These are phyloP conservation scores for Immersiella caudata DNA, from an alignment of 495 filamentous ascomycete genomes.

Conservation along the genomic window DNA sequence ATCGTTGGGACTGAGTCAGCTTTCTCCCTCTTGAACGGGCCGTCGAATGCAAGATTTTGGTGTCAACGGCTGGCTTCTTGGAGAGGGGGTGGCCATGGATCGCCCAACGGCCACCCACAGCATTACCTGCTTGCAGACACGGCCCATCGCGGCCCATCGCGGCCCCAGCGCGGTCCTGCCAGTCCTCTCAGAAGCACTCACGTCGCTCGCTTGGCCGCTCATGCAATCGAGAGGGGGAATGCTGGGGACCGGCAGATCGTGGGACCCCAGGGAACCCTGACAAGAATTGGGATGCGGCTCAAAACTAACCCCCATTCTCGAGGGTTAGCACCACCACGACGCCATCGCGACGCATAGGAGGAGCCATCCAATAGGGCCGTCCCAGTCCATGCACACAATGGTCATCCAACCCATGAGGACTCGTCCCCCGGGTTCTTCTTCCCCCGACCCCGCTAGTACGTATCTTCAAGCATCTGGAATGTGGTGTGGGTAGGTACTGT, in stretches of 20 bases:
- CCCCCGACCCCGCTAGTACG: background rate
- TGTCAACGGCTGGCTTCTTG: background rate
- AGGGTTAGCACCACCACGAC: background rate
- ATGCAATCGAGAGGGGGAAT: background rate
- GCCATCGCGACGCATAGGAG: background rate
- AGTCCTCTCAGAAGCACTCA: background rate
- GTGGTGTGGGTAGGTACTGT: background rate
- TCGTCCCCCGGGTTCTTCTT: background rate
- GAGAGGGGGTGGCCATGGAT: background rate
- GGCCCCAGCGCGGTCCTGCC: background rate
- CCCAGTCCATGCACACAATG: background rate
- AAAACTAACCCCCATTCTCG: background rate
- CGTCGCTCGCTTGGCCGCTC: background rate
- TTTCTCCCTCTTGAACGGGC: background rate
- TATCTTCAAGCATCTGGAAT: background rate
- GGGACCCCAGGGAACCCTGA: background rate
- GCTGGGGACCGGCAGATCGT: background rate
- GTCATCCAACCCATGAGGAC: background rate
- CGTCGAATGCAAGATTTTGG: background rate
- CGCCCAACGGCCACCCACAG: background rate
- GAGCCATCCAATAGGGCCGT: background rate
- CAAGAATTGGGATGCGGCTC: background rate
- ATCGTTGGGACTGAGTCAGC: background rate
- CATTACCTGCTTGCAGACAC: background rate
- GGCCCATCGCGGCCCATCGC: background rate